Conservation (phyloP, 768 basidiomycete genomes). For the Cystofilobasidium macerans region DNA sequence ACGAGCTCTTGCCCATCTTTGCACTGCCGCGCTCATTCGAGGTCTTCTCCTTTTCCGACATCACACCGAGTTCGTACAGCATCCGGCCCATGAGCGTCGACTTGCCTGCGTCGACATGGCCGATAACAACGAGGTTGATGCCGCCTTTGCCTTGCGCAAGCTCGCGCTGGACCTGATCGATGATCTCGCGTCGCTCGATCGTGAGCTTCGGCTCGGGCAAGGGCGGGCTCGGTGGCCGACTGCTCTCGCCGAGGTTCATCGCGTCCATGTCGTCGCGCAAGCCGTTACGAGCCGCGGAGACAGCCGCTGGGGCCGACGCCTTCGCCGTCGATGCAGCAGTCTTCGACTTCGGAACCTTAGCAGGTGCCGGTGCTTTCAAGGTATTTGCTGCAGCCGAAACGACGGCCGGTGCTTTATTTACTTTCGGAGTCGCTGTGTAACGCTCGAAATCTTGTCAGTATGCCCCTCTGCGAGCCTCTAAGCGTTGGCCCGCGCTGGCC, state of each 20-base stretch:
- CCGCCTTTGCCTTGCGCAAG: constrained; percentile 48
- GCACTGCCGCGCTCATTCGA: constrained; percentile 81
- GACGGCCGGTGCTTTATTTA: no score
- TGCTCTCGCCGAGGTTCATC: constrained; percentile 48
- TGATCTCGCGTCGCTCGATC: constrained; percentile 64
- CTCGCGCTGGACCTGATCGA: constrained; percentile 62
- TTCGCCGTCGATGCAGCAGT: constrained; percentile 24
- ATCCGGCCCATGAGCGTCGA: constrained; percentile 93
- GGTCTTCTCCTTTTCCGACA: constrained; percentile 71
- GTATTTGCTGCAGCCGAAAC: neutral
- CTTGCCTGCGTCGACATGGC: constrained; percentile 98
- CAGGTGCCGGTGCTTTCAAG: neutral
- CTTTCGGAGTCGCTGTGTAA: no score
- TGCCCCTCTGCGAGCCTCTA: no score
- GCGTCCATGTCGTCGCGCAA: constrained; percentile 62
- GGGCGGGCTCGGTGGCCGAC: constrained; percentile 37
- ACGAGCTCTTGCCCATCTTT: constrained; percentile 85
- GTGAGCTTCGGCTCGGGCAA: constrained; percentile 47
- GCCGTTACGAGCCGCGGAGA: constrained; percentile 40
- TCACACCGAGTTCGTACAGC: constrained; percentile 76
- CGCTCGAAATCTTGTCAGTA: no score
- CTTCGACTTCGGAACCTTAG: constrained; percentile 27
- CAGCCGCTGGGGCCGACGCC: constrained; percentile 11
- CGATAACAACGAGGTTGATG: constrained; percentile 81
- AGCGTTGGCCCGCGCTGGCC: no score